These are phyloP conservation scores for Ascochyta lentis DNA, from an alignment of 2,329 filamentous ascomycete species.

Conservation along the genomic window DNA sequence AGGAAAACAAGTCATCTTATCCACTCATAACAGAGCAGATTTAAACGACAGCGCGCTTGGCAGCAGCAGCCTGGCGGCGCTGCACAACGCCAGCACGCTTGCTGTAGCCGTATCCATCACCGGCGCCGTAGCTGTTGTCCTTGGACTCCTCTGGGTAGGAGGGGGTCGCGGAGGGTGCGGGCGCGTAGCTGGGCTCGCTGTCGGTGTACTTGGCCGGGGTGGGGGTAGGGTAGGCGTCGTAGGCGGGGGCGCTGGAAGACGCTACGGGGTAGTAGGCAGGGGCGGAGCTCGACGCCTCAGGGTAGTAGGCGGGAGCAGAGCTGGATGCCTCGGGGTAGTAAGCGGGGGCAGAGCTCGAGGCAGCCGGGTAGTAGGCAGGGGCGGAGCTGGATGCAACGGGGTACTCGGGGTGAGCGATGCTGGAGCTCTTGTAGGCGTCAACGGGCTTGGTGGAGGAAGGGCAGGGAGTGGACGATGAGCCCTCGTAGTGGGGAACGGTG, in stretches of 20 bases:
- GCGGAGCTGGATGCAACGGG: neutral
- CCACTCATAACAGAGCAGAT: neutral
- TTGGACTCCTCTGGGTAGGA: neutral
- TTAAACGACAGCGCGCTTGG: neutral
- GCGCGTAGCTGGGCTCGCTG: neutral
- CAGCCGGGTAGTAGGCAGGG: neutral
- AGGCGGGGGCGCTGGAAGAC: neutral
- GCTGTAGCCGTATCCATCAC: slow-evolving; percentile 7
- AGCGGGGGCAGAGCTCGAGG: too few relatives aligned
- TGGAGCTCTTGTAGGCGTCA: neutral
- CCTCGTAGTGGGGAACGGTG: neutral
- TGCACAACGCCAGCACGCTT: slow-evolving; percentile 10
- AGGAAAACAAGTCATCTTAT: neutral
- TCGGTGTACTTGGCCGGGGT: neutral
- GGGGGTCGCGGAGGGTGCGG: neutral
- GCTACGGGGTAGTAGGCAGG: neutral
- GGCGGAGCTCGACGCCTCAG: neutral
- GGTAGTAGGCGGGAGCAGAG: neutral
- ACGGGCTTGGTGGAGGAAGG: slow-evolving; percentile 7
- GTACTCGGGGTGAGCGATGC: neutral
- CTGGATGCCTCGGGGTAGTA: too few relatives aligned
- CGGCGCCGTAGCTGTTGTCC: neutral
- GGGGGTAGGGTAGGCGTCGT: slow-evolving; percentile 4
- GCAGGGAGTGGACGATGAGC: neutral
- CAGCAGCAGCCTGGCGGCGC: slow-evolving; percentile 13